Conservation (phyloP, 108 stramenopile genomes). For the Fragilariopsis cylindrus region DNA sequence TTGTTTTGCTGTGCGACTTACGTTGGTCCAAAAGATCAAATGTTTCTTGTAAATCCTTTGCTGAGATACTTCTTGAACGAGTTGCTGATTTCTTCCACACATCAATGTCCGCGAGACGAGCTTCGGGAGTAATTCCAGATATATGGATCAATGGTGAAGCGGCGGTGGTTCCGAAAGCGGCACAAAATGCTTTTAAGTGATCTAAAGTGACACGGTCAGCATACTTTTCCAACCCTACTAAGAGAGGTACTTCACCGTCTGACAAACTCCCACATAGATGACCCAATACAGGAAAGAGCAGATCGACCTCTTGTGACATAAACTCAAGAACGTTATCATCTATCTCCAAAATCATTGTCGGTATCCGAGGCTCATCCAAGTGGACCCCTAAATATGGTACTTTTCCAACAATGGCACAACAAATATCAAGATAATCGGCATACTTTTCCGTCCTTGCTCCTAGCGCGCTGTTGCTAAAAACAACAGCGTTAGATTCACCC, state of each 20-base stretch:
- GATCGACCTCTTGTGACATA: neutral
- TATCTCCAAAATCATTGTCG: slow-evolving; percentile 58
- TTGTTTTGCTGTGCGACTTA: neutral
- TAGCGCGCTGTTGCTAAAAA: slow-evolving; percentile 74
- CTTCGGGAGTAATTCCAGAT: slow-evolving; percentile 80
- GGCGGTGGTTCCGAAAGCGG: slow-evolving; percentile 85
- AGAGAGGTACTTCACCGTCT: slow-evolving; percentile 71
- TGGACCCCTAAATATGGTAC: slow-evolving; percentile 67
- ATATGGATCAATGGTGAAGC: slow-evolving; percentile 80
- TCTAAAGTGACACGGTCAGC: slow-evolving; percentile 47
- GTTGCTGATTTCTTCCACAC: slow-evolving; percentile 1
- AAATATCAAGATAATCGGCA: slow-evolving; percentile 89
- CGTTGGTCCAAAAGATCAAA: slow-evolving; percentile 38
- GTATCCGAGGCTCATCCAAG: slow-evolving; percentile 50
- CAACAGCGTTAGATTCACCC: slow-evolving; percentile 88
- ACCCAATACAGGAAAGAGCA: slow-evolving; percentile 72
- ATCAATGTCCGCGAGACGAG: slow-evolving; percentile 33
- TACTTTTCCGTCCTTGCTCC: slow-evolving; percentile 85
- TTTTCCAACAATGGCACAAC: slow-evolving; percentile 69
- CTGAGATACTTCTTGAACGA: slow-evolving; percentile 14
- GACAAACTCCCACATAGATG: slow-evolving; percentile 73
- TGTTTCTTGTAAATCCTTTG: slow-evolving; percentile 26
- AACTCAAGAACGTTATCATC: slow-evolving; percentile 33
- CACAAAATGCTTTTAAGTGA: slow-evolving; percentile 81
- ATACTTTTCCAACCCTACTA: slow-evolving; percentile 63